Evolutionary conservation across 495 filamentous ascomycete genomes (phyloP), one percentile per base, ranked within the genome.

Genomic region (Beverwykella pulmonaria): DNA sequence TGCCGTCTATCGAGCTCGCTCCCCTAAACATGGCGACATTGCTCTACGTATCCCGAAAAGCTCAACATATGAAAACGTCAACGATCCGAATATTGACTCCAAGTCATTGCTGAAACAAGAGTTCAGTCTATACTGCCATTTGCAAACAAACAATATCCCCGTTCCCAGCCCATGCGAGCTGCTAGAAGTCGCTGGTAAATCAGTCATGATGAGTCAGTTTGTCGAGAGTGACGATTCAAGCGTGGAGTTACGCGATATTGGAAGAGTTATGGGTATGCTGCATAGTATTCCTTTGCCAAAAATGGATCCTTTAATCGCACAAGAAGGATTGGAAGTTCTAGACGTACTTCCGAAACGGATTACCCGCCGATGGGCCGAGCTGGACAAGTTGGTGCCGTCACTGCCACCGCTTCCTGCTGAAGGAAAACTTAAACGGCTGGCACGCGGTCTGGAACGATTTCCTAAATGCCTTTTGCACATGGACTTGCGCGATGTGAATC

Each of bases 261-360:
- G 46, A 48, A 48, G 46, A 48, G 7, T 48, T 48, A 48, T 48
- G 46, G 46, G 46, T 48, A 48, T 48, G 46, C 46, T 48, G 46
- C 46, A 48, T 48, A 48, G 46, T 48, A 48, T 48, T 48, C 22
- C 46, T 48, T 48, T 48, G 46, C 46, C 46, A 48, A 23, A 48
- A 48, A 48, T 48, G 46, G 46, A 48, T 48, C 46, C 46, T 48
- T 48, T 48, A 48, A 48, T 19, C 46, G 46, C 46, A 48, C 46
- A 48, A 48, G 46, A 48, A 48, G 46, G 46, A 48, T 48, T 48
- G 46, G 46, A 48, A 48, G 46, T 48, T 48, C 46, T 48, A 48
- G 46, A 48, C 46, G 46, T 48, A 48, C 7, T 48, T 48, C 46
- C 46, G 46, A 48, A 48, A 48, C 46, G 46, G 46, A 48, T 48